Evolutionary conservation across 495 filamentous ascomycete species (phyloP).

Genomic region (Niebla homalea): DNA sequence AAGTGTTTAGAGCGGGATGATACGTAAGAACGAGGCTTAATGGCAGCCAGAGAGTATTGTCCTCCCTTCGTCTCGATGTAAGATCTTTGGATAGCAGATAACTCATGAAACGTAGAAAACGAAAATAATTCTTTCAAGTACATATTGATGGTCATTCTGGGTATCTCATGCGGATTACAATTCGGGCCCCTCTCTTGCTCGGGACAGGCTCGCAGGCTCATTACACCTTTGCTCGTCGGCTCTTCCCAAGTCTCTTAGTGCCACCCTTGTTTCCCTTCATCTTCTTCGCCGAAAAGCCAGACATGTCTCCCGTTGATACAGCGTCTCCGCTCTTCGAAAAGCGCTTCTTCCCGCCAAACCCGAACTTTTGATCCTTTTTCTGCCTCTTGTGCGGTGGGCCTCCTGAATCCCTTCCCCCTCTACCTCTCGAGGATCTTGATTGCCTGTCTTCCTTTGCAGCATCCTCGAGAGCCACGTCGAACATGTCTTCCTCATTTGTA

Average conservation of each 20-base stretch:
- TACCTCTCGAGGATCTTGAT: conserved; percentile 12
- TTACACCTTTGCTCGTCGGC: conserved; percentile 34
- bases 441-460: conserved; percentile 39
- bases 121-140: background rate
- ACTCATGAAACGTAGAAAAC: too few relatives aligned
- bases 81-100: too few relatives aligned
- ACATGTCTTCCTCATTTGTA: conserved; percentile 74
- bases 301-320: conserved; percentile 59
- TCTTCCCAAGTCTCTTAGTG: conserved; percentile 51
- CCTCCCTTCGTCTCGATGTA: too few relatives aligned
- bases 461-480: conserved; percentile 86
- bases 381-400: conserved; percentile 52
- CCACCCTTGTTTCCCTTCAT: conserved; percentile 53
- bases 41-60: too few relatives aligned
- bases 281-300: conserved; percentile 63
- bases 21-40: background rate
- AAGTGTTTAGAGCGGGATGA: background rate
- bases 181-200: background rate
- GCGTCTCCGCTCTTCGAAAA: conserved; percentile 81
- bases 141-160: background rate
- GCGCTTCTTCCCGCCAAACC: conserved; percentile 89
- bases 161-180: conserved; percentile 1
- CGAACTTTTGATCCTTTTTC: conserved; percentile 87
- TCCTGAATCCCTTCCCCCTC: conserved; percentile 9
- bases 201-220: background rate